Percentiles rank a stretch among this genome's conserved stretches.
These are phyloP conservation scores for Gamarada debralockiae DNA, from an alignment of 495 filamentous ascomycete genomes.

Conservation along the genomic window DNA sequence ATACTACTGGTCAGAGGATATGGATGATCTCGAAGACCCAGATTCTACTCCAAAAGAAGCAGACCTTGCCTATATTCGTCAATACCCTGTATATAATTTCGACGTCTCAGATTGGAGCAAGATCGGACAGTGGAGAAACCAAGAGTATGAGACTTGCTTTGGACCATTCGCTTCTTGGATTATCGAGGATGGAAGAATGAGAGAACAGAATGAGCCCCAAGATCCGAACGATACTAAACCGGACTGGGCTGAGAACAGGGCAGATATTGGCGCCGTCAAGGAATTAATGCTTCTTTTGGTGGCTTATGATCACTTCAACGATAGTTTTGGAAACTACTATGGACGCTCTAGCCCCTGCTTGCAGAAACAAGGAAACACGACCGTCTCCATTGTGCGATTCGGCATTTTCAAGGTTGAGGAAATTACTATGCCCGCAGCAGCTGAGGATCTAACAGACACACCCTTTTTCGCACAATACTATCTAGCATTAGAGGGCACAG, in stretches of 20 bases:
- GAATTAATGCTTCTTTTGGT: slow-evolving; percentile 6
- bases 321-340: not conserved
- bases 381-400: slow-evolving; percentile 2
- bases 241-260: slow-evolving; percentile 1
- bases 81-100: slow-evolving; percentile 8
- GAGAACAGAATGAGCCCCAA: not conserved
- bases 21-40: not conserved
- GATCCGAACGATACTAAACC: slow-evolving; percentile 1
- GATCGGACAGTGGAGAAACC: slow-evolving; percentile 9
- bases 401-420: slow-evolving; percentile 5
- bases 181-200: slow-evolving; percentile 5
- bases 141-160: slow-evolving; percentile 4
- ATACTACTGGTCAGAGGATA: not conserved
- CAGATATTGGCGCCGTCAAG: slow-evolving; percentile 2
- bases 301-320: slow-evolving; percentile 9
- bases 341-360: not conserved
- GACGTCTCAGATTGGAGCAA: slow-evolving; percentile 3
- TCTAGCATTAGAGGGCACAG: slow-evolving; percentile 6
- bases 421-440: slow-evolving; percentile 7
- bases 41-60: slow-evolving; percentile 4
- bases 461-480: not conserved
- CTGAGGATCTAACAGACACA: slow-evolving; percentile 2
- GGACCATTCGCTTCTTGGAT: slow-evolving; percentile 6
- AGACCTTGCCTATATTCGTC: slow-evolving; percentile 1
- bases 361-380: slow-evolving; percentile 6